Evolutionary conservation across 495 filamentous ascomycete species (phyloP).

Genomic region (Penicillium egyptiacum): DNA sequence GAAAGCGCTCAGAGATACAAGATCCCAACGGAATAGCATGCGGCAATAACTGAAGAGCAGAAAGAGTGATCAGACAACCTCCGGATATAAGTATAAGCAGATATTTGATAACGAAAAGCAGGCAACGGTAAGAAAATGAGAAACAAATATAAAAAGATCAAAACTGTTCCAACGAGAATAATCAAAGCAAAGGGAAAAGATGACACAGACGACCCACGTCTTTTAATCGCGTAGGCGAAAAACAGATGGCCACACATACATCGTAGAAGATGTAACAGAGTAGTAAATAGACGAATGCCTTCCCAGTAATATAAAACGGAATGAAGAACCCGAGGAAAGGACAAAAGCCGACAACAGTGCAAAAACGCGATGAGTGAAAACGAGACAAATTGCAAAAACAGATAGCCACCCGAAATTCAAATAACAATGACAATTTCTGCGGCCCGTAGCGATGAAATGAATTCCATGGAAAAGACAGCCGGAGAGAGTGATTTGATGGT

Average conservation of each 20-base stretch:
- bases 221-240: conserved; percentile 27
- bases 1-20: conserved; percentile 19
- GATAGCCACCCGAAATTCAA: conserved; percentile 36
- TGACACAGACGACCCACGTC: conserved; percentile 32
- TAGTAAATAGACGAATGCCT: conserved; percentile 24
- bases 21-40: conserved; percentile 14
- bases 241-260: conserved; percentile 15
- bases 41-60: conserved; percentile 20
- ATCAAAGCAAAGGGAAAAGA: conserved; percentile 18
- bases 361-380: conserved; percentile 25
- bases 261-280: conserved; percentile 10
- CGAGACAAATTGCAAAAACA: conserved; percentile 20
- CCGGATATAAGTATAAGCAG: conserved; percentile 30
- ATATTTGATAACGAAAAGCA: conserved; percentile 12
- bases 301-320: conserved; percentile 29
- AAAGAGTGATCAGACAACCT: conserved; percentile 51
- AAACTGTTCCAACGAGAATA: conserved; percentile 12
- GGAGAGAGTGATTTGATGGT: not conserved
- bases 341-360: conserved; percentile 25
- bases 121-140: conserved; percentile 17
- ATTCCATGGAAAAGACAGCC: conserved; percentile 5
- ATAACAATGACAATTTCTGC: conserved; percentile 20
- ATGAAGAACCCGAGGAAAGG: conserved; percentile 27
- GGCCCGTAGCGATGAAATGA: not conserved
- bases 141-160: conserved; percentile 14